Evolutionary conservation across 768 basidiomycete species (phyloP), one percentile per base, ranked within the genome.

Genomic region (Serendipita vermifera): DNA sequence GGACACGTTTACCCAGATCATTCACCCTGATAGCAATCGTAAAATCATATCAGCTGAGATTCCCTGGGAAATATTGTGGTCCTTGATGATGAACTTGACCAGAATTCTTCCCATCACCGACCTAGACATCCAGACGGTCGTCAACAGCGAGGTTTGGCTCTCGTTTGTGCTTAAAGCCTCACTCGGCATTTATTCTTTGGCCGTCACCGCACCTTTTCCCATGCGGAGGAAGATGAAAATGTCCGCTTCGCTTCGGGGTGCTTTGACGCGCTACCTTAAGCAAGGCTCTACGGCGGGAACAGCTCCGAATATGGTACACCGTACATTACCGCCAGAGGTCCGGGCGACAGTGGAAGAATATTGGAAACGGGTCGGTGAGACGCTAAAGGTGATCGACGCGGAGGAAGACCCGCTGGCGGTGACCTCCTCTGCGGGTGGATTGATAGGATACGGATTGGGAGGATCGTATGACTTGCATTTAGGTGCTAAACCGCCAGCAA

Each of bases 181-280:
- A 41, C 79, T 92, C 74, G 77, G 79, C n/a, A 76, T 96, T 38
- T 97, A 96, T 70, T 83, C 83, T 33, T 71, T 97, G 60, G 79
- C 83, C 22, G 97, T 91, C 73, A 72, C 93, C 55, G 80, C 90
- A 2, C 77, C 90, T 1, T 81, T 83, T 3, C 73, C 77, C 26
- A 64, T 93, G 59, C 91, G 93, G 70, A 72, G 75, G 55, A 76
- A 70, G 59, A 75, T 91, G 61, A 85, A 87, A 29, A 9, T 3
- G 27, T 51, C 46, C 22, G 22, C 46, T 51, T 51, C 46, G 46
- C 46, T 51, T 51, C 46, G 46, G 27, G 29, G 20, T 5, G 46
- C 46, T 9, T 51, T 51, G 46, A 29, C 29, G 62, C 66, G 69
- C 7, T 78, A 87, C 65, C 75, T 78, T 53, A 70, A 70, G 36